Evolutionary conservation across 495 filamentous ascomycete genomes (phyloP), one percentile per base, ranked within the genome.

Genomic region (Xylaria castorea): DNA sequence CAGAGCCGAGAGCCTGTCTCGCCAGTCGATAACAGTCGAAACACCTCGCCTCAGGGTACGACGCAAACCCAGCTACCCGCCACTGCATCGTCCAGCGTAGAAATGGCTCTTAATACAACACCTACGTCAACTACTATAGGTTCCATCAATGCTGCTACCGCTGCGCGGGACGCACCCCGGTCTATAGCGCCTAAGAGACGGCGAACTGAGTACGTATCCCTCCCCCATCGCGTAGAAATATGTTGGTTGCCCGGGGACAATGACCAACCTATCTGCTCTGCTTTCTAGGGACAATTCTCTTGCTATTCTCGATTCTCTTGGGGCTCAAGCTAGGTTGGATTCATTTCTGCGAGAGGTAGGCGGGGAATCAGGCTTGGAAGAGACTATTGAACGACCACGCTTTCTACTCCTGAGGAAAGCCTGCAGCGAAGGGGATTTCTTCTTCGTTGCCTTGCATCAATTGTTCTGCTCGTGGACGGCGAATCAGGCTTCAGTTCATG

Each of bases 361-460:
- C 25, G 74, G 74, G 30, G 65, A 71, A 38, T 14, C 34, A 3
- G 46, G 4, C 30, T 51, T 78, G 25, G 65, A 72, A 18, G n/a
- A 62, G 12, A 60, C 50, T 3, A 71, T 88, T 6, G 88, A 89
- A 67, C 75, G 74, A 36, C 87, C 89, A n/a, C 82, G 92, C 60
- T 76, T 90, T 34, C 73, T 80, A 51, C 82, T 93, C 1, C 75
- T 95, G 5, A 70, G 61, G 5, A 81, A 90, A n/a, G 91, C 92
- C 0, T 91, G 88, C 74, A 11, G 63, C 3, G 58, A 79, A 0
- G 78, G 84, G 12, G 92, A 95, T 73, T 67, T 82, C 34, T 87
- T 92, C 75, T 95, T 91, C 75, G 58, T 94, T 63, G 83, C 83
- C 14, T 76, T 93, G 6, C 92, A 95, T 80, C 92, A 93, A 72